Conservation (phyloP, 257 asterid genomes). For the Plectranthus barbatus region DNA sequence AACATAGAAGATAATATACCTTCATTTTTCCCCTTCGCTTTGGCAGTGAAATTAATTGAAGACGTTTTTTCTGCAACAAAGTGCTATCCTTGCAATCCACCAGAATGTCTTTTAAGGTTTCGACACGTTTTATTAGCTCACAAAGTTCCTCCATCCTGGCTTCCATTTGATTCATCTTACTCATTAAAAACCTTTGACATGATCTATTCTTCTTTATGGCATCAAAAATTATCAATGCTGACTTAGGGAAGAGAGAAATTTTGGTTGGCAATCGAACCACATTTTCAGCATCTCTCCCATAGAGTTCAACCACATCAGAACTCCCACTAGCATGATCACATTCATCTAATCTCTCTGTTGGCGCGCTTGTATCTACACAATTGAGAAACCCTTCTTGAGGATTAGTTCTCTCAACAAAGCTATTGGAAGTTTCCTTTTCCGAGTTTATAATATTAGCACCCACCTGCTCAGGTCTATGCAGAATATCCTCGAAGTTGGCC, state of each 20-base stretch:
- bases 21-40: constrained; percentile 45
- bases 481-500: constrained; percentile 22
- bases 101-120: constrained; percentile 73
- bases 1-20: constrained; percentile 30
- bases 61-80: constrained; percentile 69
- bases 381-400: constrained; percentile 74
- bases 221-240: constrained; percentile 68
- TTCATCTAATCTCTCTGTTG: constrained; percentile 33
- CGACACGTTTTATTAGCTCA: constrained; percentile 55
- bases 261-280: constrained; percentile 33
- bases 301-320: constrained; percentile 37
- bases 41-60: constrained; percentile 64
- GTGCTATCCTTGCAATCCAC: constrained; percentile 55
- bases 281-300: constrained; percentile 27
- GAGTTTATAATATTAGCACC: constrained; percentile 71
- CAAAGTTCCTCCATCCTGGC: constrained; percentile 72
- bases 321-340: constrained; percentile 28
- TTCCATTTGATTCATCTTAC: constrained; percentile 70
- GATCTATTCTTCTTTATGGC: constrained; percentile 89
- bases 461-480: constrained; percentile 54
- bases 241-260: constrained; percentile 49
- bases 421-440: constrained; percentile 72
- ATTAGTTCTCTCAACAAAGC: constrained; percentile 73
- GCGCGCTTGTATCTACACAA: constrained; percentile 59
- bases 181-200: constrained; percentile 60